These are phyloP conservation scores for Triticum timopheevii DNA, from an alignment of 176 grass and related monocot species.

Conservation along the genomic window DNA sequence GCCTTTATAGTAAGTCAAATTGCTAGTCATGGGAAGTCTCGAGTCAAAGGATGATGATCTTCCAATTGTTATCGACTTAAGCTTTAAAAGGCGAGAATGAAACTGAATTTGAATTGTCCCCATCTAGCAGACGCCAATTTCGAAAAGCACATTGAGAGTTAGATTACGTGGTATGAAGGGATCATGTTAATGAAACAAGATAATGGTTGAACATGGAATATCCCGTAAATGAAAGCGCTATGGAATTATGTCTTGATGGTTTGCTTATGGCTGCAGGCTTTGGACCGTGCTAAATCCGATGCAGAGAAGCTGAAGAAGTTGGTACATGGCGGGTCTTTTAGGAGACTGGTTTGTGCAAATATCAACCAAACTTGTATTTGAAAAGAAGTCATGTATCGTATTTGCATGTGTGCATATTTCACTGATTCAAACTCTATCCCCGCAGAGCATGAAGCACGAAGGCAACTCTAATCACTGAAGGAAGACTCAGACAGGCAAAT, in stretches of 20 bases:
- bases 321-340: conserved; percentile 60
- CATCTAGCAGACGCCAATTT: too few species aligned
- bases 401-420: background rate
- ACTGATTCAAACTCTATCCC: background rate
- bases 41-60: background rate
- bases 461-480: conserved; percentile 33
- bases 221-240: background rate
- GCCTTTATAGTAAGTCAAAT: background rate
- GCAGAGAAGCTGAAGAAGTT: conserved; percentile 85
- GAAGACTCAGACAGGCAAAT: background rate
- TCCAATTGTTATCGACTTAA: background rate
- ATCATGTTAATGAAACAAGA: background rate
- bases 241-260: background rate
- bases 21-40: background rate
- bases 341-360: conserved; percentile 56
- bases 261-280: conserved; percentile 42
- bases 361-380: background rate
- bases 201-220: background rate
- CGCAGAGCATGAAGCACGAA: conserved; percentile 56
- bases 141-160: background rate
- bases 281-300: conserved; percentile 94
- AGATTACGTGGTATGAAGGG: background rate
- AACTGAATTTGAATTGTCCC: background rate
- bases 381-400: background rate
- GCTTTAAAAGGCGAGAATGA: background rate